These are phyloP conservation scores for Brassica napus DNA, from an alignment of 345 rosid genomes.

Conservation along the genomic window DNA sequence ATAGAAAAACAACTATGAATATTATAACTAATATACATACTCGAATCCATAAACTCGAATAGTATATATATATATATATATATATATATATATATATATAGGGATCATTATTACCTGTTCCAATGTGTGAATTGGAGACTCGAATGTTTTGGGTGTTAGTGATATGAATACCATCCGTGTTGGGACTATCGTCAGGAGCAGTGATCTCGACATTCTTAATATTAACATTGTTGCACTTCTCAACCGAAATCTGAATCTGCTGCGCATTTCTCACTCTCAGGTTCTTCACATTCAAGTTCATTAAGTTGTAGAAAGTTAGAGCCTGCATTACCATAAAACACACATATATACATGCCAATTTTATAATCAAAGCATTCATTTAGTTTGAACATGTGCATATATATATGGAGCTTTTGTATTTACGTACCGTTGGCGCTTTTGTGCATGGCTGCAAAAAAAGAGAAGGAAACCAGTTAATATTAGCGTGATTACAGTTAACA, in stretches of 20 bases:
- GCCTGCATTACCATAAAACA: slow-evolving; percentile 50
- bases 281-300: slow-evolving; percentile 51
- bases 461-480: not conserved
- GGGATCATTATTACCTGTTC: slow-evolving; percentile 66
- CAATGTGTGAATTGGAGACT: slow-evolving; percentile 48
- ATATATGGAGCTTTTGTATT: not conserved
- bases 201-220: slow-evolving; percentile 49
- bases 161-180: slow-evolving; percentile 92
- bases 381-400: slow-evolving; percentile 39
- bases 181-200: slow-evolving; percentile 70
- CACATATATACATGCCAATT: slow-evolving; percentile 24
- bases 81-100: slow-evolving; percentile 54
- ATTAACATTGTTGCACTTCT: slow-evolving; percentile 49
- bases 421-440: slow-evolving; percentile 76
- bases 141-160: slow-evolving; percentile 58
- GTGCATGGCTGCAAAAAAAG: slow-evolving; percentile 74
- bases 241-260: slow-evolving; percentile 66
- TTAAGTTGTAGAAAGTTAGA: slow-evolving; percentile 58
- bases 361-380: slow-evolving; percentile 43
- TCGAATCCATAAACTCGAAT: slow-evolving; percentile 30
- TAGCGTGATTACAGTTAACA: not conserved
- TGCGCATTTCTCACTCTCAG: slow-evolving; percentile 67
- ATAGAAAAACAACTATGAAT: slow-evolving; percentile 38
- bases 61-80: slow-evolving; percentile 49
- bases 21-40: slow-evolving; percentile 32